phyloP scores from a whole-genome alignment of 306 rosid species.

The Canavalia gladiata region DNA sequence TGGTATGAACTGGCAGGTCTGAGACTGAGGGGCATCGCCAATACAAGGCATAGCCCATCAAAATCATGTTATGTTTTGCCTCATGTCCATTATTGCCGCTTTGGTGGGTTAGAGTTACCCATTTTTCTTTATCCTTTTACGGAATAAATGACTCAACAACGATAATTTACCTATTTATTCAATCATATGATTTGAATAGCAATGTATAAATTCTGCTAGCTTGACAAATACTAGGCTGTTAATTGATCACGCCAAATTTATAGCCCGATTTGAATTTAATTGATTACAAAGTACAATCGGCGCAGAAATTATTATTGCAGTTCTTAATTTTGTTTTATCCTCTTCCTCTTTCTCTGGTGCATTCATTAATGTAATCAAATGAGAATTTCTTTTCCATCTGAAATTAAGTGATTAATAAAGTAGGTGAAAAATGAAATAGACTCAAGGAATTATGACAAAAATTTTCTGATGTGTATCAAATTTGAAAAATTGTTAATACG shows the following conservation, averaged over 20 bases:
- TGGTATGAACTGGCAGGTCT: slow-evolving; percentile 50
- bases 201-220: slow-evolving; percentile 13
- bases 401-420: background rate
- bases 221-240: background rate
- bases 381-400: background rate
- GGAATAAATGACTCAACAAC: slow-evolving; percentile 16
- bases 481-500: background rate
- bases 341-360: slow-evolving; percentile 1
- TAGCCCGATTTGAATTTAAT: background rate
- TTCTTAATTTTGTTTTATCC: slow-evolving; percentile 6
- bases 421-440: background rate
- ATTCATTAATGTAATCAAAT: background rate
- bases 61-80: slow-evolving; percentile 30
- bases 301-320: background rate
- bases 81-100: slow-evolving; percentile 56
- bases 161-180: slow-evolving; percentile 29
- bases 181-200: slow-evolving; percentile 2
- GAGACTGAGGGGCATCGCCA: slow-evolving; percentile 22
- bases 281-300: background rate
- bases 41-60: slow-evolving; percentile 23
- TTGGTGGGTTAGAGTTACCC: slow-evolving; percentile 31
- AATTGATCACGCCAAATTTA: slow-evolving; percentile 29
- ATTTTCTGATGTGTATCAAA: background rate
- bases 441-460: background rate
- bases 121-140: background rate